Evolutionary conservation across 768 basidiomycete genomes (phyloP), one percentile per base, ranked within the genome.

Genomic region (Tulasnella sp.): DNA sequence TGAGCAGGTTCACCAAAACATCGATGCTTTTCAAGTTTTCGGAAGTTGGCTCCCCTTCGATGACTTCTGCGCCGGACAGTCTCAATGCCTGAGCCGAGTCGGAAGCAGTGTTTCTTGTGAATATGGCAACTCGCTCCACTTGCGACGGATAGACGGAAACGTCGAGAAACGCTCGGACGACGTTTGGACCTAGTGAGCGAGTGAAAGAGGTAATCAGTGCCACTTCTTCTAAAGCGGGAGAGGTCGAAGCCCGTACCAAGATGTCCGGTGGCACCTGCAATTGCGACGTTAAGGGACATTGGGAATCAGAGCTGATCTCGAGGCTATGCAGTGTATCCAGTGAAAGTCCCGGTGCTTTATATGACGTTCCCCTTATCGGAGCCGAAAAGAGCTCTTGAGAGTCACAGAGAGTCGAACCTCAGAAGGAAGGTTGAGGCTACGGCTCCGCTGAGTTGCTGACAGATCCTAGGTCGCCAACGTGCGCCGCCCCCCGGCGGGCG

Each of bases 141-240:
- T 14, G 26, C 4, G 35, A 35, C 35, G 69, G 69, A 19, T 52
- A 36, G 42, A 70, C 64, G 11, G 64, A 65, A 22, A 34, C 26
- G 42, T 70, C 47, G 14, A 70, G 69, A 34, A 70, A 70, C 29
- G 69, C 69, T 37, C 47, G 41, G 32, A 52, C 44, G 32, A 70
- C 47, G 42, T 32, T 29, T 5, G 69, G 29, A 39, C 69, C 69
- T 70, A 32, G 3, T 37, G 52, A 12, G 3, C n/a, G 3, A 4
- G 26, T 47, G 8, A 59, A 29, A n/a, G n/a, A n/a, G n/a, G n/a
- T n/a, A n/a, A n/a, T 29, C 22, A 29, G 7, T 7, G 40, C 40
- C 8, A 29, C 7, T 59, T 12, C 4, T 6, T 29, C 22, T 11
- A n/a, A 59, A 59, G 29, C 1, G 52, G 12, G 7, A 32, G 14